A percentile compares a stretch with the other conserved stretches of the same genome.
Evolutionary conservation across 805 yeast species (phyloP).

Genomic region (Grigorovia jiainica): DNA sequence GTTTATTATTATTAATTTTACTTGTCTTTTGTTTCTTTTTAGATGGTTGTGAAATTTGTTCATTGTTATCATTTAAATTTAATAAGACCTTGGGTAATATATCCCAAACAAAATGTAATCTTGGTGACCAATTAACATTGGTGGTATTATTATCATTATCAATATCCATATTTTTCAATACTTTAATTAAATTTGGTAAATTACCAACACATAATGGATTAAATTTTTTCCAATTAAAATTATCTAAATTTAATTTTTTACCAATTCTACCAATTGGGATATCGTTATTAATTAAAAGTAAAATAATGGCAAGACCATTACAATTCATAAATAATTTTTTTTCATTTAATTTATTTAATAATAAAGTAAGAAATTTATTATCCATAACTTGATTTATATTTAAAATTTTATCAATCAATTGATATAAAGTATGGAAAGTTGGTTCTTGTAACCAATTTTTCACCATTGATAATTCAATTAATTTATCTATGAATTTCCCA

Average conservation of each 20-base stretch:
- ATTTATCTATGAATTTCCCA: conserved; percentile 33
- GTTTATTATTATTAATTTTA: conserved; percentile 18
- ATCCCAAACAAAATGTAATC: conserved; percentile 70
- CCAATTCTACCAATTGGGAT: conserved; percentile 5
- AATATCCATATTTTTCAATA: conserved; percentile 47
- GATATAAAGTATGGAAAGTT: conserved; percentile 59
- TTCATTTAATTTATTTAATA: conserved; percentile 40
- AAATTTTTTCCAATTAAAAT: conserved; percentile 50
- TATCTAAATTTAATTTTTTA: conserved; percentile 13
- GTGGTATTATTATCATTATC: conserved; percentile 20
- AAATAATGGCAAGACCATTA: conserved; percentile 71
- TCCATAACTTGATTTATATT: conserved; percentile 12
- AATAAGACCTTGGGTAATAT: conserved; percentile 40
- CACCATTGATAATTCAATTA: conserved; percentile 47
- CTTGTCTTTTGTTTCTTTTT: conserved; percentile 36
- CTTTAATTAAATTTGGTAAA: conserved; percentile 48
- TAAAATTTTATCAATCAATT: conserved; percentile 32
- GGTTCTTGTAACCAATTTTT: conserved; percentile 88
- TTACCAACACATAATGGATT: conserved; percentile 73
- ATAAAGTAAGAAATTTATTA: conserved; percentile 12
- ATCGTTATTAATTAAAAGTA: conserved; percentile 22
- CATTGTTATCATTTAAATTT: conserved; percentile 8
- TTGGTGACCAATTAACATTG: conserved; percentile 59
- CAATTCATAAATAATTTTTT: conserved; percentile 52
- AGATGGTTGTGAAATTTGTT: conserved; percentile 12